Base-by-base conservation (phyloP, 495 filamentous ascomycete genomes). In the Parathielavia appendiculata region DNA sequence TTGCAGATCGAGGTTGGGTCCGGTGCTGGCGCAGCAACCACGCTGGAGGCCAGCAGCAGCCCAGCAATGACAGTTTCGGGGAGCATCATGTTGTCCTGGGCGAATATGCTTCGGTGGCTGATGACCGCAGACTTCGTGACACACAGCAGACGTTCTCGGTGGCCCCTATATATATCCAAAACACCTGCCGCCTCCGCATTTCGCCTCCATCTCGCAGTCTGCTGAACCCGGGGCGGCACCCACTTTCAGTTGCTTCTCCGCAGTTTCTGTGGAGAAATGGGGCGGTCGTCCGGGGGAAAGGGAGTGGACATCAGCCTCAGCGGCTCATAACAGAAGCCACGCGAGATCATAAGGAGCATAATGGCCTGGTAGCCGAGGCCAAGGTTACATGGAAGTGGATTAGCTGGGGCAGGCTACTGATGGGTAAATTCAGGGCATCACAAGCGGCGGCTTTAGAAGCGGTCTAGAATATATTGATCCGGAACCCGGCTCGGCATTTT, bases 1-100 rank as follows among this genome's bases (percentile, higher is more conserved):
- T 72, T 73, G 63, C 76, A 50, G 44, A 71, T 48, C 46, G 73
- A 63, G 48, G 73, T 40, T 1, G 75, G 75, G 40, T 56, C 69
- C 19, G 63, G 61, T 1, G 70, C 66, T 23, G 73, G 67, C 40
- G 60, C 56, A 13, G 71, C 73, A 10, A 59, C 59, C 6, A 56
- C 71, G 36, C 40, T 23, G 48, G 65, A 57, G 13, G 65, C 68
- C 36, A 69, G 62, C 26, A 74, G 61, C n/a, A 69, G 62, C 43
- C 66, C 60, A 10, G 65, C 44, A 38, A 69, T 41, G 32, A 64
- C 47, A 16, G 65, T 67, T 41, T 67, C 53, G 47, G 68, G 55
- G 43, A 69, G 50, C 71, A 75, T 72, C 39, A 38, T 69, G 65
- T 20, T 7, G n/a, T 20, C 34, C 26, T 49, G 1, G 23, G 13